Conservation (phyloP, 441 rosid genomes). For the Cnidoscolus chayamansa region DNA sequence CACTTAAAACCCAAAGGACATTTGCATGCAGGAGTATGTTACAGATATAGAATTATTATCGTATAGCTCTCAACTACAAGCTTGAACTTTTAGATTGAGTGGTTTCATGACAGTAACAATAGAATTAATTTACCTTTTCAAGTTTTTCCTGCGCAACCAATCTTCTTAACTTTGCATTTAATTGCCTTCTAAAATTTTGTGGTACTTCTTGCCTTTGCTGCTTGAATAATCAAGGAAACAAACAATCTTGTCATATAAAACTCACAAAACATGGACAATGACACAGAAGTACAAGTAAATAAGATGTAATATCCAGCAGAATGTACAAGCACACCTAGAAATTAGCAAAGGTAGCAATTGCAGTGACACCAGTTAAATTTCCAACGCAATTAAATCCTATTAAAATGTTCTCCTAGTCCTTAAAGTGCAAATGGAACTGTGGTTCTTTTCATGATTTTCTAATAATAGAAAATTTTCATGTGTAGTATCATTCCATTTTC, state of each 20-base stretch:
- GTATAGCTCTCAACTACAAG: no score
- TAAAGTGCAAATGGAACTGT: neutral
- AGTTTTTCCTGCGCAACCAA: constrained; percentile 55
- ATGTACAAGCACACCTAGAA: neutral
- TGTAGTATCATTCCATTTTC: neutral
- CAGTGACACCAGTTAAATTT: neutral
- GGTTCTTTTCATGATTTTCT: constrained; percentile 13
- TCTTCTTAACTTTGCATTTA: constrained; percentile 56
- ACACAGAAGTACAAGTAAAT: neutral
- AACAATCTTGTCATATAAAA: constrained; percentile 5
- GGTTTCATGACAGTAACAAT: neutral
- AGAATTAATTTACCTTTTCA: constrained; percentile 46
- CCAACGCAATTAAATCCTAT: neutral
- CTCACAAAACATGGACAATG: neutral
- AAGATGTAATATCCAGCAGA: neutral
- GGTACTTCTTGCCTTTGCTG: constrained; percentile 59
- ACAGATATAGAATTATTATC: no score
- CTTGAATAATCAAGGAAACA: constrained; percentile 24
- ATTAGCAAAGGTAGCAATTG: neutral
- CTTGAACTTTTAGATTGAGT: no score
- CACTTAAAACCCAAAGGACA: no score
- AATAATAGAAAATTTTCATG: neutral
- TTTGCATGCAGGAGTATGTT: no score
- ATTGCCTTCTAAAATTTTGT: constrained; percentile 49
- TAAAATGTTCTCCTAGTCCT: neutral